A percentile compares a stretch with the other conserved stretches of the same genome.
These are phyloP conservation scores for Vaccinium corymbosum DNA, from an alignment of 148 eudicot genomes.

Conservation along the genomic window DNA sequence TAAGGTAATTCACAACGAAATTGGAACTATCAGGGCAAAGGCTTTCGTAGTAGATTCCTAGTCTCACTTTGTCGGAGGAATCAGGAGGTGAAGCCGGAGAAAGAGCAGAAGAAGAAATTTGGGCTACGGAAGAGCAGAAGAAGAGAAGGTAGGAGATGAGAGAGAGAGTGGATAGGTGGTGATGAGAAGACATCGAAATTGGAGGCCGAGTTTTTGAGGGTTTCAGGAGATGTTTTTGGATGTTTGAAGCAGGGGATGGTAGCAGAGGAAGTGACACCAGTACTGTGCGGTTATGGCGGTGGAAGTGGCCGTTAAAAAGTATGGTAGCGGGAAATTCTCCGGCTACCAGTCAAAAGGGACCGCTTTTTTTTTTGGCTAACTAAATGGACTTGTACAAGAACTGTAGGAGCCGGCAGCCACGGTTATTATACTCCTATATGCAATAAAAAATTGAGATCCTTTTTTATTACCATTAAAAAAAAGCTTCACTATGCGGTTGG, in stretches of 20 bases:
- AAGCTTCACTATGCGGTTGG: not conserved
- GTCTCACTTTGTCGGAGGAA: constrained; percentile 36
- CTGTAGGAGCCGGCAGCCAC: not conserved
- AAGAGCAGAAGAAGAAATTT: not conserved
- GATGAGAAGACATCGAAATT: constrained; percentile 14
- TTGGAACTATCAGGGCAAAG: constrained; percentile 57
- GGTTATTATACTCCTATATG: not conserved
- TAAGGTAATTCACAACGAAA: constrained; percentile 45
- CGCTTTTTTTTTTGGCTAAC: no score
- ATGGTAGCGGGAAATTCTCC: not conserved
- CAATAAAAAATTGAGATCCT: no score
- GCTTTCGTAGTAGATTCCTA: constrained; percentile 55
- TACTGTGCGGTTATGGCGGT: not conserved
- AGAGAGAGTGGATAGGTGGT: constrained; percentile 3
- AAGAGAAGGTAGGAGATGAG: constrained; percentile 18
- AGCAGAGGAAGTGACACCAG: not conserved
- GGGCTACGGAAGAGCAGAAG: constrained; percentile 19
- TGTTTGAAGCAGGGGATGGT: not conserved
- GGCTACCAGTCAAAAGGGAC: not conserved
- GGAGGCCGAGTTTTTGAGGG: not conserved
- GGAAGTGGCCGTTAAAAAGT: not conserved
- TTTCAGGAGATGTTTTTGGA: not conserved
- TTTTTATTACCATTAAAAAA: no score
- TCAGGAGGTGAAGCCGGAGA: constrained; percentile 15
- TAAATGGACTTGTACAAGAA: not conserved